Base-by-base conservation (phyloP, 2,329 filamentous ascomycete species). In the Lomentospora prolificans region DNA sequence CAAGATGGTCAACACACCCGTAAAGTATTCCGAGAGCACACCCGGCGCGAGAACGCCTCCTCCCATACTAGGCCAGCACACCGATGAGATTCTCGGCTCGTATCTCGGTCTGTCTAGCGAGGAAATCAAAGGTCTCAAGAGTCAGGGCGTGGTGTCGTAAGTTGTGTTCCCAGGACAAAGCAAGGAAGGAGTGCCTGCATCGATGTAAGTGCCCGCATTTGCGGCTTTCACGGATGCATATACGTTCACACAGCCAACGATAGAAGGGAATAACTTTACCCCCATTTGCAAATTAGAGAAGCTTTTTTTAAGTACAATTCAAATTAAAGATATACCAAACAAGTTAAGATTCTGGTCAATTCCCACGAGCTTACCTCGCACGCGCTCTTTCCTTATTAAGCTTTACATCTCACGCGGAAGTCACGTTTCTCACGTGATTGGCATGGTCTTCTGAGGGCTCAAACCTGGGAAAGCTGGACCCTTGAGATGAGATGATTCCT, bases 1-100 rank as follows among this genome's bases (percentile, higher is more conserved):
- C 60, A 91, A 90, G 70, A 74, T 99, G 65, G 86, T 99, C 55
- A 96, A 95, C 65, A 95, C 90, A 0, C 94, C 94, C 0, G 85
- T 99, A 58, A 99, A 99, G 69, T 95, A 90, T 69, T 96, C 90
- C 4, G 84, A 91, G 61, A 87, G 86, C 25, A 84, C 80, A 61
- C 90, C 91, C 0, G 80, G 82, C 3, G 83, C 95, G 39, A 78
- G 92, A 31, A 86, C 77, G 3, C 81, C 88, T 25, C 94, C 94
- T 17, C 94, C 94, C 1, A 87, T 86, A 6, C 72, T 99, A 31
- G 94, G 91, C 0, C 83, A 96, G 70, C 90, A 96, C 69, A 96
- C 90, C 0, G 77, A 89, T 61, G 87, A 94, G 67, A 78, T 96
- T 4, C 69, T 96, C 57, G 66, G 69, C 19, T 77, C 80, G 24